Base-by-base conservation (phyloP, 129 eudicot genomes). In the Pulicaria dysenterica region DNA sequence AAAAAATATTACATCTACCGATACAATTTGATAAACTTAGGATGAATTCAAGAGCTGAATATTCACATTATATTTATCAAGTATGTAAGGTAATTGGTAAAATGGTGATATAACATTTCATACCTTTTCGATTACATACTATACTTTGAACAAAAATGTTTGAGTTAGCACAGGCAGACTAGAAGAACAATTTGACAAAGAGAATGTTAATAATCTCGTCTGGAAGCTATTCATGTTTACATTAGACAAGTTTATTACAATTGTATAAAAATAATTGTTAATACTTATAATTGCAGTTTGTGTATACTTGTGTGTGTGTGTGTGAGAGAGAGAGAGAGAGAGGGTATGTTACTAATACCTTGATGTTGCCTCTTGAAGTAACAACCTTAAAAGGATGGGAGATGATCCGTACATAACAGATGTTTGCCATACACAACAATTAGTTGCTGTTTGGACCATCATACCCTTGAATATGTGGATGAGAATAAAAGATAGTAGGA, bases 351-450 rank as follows among this genome's bases (percentile, higher is more conserved):
- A 45, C 59, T 46, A 45, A 56, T 70, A 85, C 86, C 89, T 78
- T 39, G 44, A 8, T 12, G 8, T 64, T 64, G 1, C 42, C 81
- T 11, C 45, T 75, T 41, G 46, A 31, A 9, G 11, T 19, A 45
- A 87, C 70, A 44, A 92, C 84, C 83, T 85, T 92, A 37, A 83
- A 92, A 8, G 98, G n/a, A n/a, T n/a, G 31, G 31, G 2, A 24
- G 31, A 24, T 24, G 1, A 24, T 24, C 2, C 2, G 31, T 24
- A 24, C 31, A 24, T 24, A 24, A 24, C 2, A 24, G 1, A 24
- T 24, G 1, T 2, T 24, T 0, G 1, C 2, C 31, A 24, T 24
- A 24, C 2, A 24, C 2, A 24, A 24, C 2, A 2, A 2, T 0
- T 24, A 24, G 2, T 24, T 24, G 31, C 2, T 24, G 31, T 24